phyloP scores from a whole-genome alignment of 305 asterid species.

The Solanum hybrid region DNA sequence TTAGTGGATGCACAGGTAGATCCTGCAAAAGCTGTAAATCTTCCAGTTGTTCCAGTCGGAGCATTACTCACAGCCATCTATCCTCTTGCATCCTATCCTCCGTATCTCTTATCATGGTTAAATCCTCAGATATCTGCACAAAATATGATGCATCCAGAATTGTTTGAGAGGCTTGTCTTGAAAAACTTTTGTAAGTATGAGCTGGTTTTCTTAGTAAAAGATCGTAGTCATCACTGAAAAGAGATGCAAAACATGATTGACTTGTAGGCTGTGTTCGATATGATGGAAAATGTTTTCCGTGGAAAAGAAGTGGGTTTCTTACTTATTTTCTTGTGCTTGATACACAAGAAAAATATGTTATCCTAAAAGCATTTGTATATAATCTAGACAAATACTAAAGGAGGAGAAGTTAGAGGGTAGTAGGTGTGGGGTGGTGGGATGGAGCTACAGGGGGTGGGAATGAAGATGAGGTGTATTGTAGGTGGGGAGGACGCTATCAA shows the following conservation, averaged over 20 bases:
- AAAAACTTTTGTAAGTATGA: conserved; percentile 75
- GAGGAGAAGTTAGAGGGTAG: neutral
- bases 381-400: neutral
- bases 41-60: conserved; percentile 87
- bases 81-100: conserved; percentile 84
- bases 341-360: neutral
- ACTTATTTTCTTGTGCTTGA: neutral
- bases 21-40: conserved; percentile 87
- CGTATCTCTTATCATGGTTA: conserved; percentile 75
- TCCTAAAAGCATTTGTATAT: neutral
- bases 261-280: neutral
- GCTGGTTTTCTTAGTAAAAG: neutral
- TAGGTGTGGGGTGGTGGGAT: neutral
- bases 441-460: neutral
- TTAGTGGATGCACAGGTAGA: conserved; percentile 50
- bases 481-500: neutral
- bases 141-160: conserved; percentile 94
- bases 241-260: neutral
- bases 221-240: neutral
- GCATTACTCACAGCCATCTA: conserved; percentile 75
- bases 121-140: conserved; percentile 76
- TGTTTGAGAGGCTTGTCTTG: conserved; percentile 72
- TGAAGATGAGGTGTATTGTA: neutral
- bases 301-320: neutral
- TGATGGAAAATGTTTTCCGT: neutral